phyloP scores from a whole-genome alignment of 108 stramenopile species.

The Fragilariopsis cylindrus region DNA sequence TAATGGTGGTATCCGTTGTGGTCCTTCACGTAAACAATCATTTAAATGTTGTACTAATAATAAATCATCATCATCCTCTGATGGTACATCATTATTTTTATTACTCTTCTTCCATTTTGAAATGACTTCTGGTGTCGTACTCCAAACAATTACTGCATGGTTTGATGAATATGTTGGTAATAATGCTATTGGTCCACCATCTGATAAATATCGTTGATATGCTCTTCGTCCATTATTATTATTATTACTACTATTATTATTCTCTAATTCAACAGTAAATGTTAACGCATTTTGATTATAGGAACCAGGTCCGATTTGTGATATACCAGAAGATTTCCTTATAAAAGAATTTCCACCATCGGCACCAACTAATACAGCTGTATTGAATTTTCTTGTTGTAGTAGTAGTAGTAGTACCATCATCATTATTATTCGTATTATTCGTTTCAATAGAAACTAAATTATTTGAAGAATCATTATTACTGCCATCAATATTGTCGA shows the following conservation, averaged over 20 bases:
- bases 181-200: constrained; percentile 74
- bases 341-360: constrained; percentile 82
- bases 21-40: constrained; percentile 62
- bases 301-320: constrained; percentile 33
- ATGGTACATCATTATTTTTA: not conserved
- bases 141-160: constrained; percentile 88
- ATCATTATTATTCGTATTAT: not conserved
- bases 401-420: too few species aligned
- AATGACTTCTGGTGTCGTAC: constrained; percentile 63
- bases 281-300: constrained; percentile 78
- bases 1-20: constrained; percentile 50
- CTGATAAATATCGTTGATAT: constrained; percentile 74
- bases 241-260: constrained; percentile 22
- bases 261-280: constrained; percentile 70
- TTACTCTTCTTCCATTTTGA: constrained; percentile 32
- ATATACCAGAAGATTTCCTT: constrained; percentile 46
- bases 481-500: not conserved
- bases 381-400: constrained; percentile 8
- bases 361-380: constrained; percentile 68
- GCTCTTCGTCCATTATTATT: constrained; percentile 56
- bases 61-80: constrained; percentile 19
- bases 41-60: constrained; percentile 50
- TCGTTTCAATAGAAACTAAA: constrained; percentile 28
- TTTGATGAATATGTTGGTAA: constrained; percentile 68
- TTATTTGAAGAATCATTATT: constrained; percentile 17